Conservation (phyloP, 352 stramenopile genomes). For the Phytophthora aleatoria region DNA sequence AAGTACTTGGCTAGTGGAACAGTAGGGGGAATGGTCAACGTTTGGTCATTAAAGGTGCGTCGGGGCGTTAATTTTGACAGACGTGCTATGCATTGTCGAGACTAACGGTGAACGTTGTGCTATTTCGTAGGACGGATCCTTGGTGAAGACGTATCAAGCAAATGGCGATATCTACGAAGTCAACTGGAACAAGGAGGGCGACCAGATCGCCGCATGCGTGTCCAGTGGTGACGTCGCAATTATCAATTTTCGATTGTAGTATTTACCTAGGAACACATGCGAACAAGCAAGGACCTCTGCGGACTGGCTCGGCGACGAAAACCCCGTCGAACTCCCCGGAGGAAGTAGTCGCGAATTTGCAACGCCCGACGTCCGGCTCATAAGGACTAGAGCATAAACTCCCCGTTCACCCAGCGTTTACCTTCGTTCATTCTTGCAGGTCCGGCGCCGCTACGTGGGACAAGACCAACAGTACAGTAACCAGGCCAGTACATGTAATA, state of each 20-base stretch:
- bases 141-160: conserved; percentile 90
- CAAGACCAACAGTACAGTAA: neutral
- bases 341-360: conserved; percentile 27
- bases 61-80: conserved; percentile 38
- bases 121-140: conserved; percentile 58
- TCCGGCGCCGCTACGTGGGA: too few relatives aligned
- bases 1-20: conserved; percentile 97
- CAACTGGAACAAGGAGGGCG: conserved; percentile 95
- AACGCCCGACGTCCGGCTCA: conserved; percentile 31
- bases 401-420: conserved; percentile 25
- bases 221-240: conserved; percentile 88
- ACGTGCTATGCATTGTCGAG: neutral
- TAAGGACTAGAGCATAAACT: conserved; percentile 47
- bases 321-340: neutral
- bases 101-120: conserved; percentile 5
- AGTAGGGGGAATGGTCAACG: conserved; percentile 96
- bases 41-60: conserved; percentile 96
- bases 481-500: neutral
- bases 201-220: conserved; percentile 86
- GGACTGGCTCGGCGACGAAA: too few relatives aligned
- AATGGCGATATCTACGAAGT: conserved; percentile 99
- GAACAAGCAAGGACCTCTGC: conserved; percentile 23
- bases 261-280: conserved; percentile 60
- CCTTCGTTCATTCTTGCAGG: conserved; percentile 2
- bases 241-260: conserved; percentile 92